A percentile compares a stretch with the other conserved stretches of the same genome.
phyloP scores from a whole-genome alignment of 2,329 filamentous ascomycete genomes.

The Diaporthe sp. region DNA sequence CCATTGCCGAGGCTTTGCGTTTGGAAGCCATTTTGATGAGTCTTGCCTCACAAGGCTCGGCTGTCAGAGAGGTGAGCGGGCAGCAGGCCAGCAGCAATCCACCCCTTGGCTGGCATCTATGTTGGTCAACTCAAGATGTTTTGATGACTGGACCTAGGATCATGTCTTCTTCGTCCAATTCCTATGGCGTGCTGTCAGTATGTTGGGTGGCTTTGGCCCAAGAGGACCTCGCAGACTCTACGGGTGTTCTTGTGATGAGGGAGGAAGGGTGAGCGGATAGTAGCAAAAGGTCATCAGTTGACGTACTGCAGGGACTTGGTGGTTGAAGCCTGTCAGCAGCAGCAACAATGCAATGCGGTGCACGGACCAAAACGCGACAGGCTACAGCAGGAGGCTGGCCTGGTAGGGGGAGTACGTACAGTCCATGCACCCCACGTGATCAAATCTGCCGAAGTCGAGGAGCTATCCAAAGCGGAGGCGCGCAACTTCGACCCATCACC shows the following conservation, averaged over 20 bases:
- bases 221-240: constrained; percentile 7
- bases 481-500: constrained; percentile 35
- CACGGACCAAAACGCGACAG: constrained; percentile 22
- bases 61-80: neutral
- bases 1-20: constrained; percentile 86
- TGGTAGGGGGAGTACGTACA: neutral
- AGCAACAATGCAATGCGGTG: constrained; percentile 10
- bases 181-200: neutral
- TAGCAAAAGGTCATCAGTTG: neutral
- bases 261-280: neutral
- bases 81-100: constrained; percentile 20
- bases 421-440: constrained; percentile 21
- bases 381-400: neutral
- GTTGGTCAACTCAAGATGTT: neutral
- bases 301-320: neutral
- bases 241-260: neutral
- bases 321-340: neutral
- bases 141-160: neutral
- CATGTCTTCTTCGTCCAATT: neutral
- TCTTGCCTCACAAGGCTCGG: neutral
- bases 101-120: constrained; percentile 13
- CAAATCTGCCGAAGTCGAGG: constrained; percentile 37
- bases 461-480: constrained; percentile 36
- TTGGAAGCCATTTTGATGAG: constrained; percentile 83
- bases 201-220: neutral